Base-by-base conservation (phyloP, 345 rosid species). In the Gossypium raimondii region DNA sequence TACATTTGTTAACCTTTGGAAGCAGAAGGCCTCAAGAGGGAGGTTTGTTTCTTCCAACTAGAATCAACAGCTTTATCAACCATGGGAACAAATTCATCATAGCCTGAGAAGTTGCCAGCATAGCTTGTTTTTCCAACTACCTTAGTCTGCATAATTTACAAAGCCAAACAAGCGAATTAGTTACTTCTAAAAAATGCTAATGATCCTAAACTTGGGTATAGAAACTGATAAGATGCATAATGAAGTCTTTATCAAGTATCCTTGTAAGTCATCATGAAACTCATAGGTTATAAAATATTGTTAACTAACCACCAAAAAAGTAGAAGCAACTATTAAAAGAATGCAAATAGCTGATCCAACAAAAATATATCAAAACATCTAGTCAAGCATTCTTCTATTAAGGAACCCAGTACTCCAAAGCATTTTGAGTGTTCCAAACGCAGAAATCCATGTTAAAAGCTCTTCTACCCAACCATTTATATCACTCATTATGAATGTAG, bases 41-140 rank as follows among this genome's bases (percentile, higher is more conserved):
- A 56, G 18, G 87, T 70, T 82, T 87, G 91, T 80, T 87, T 91
- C 86, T 88, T 90, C 93, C 97, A 93, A 77, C 84, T 83, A 70
- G 97, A 85, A 81, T 93, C 93, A 75, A 96, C 99, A 65, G 93
- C 92, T 85, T 93, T 96, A 82, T 93, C 99, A 75, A 96, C 97
- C 97, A 96, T 90, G 10, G 98, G 99, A 62, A 96, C 96, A 76
- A 90, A 96, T 81, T 93, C 99, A 89, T 96, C 99, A 78, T 93
- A 93, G 63, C 99, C 99, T 22, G 93, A 80, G 85, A 91, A 95
- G 72, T 74, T 84, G 76, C 86, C 85, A 27, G 86, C 86, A 80
- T 84, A 86, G 81, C 86, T 82, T 51, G 90, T 80, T 79, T 86
- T 94, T 44, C 94, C 96, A 81, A 74, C 74, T 2, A 74, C 76